Evolutionary conservation across 495 filamentous ascomycete genomes (phyloP), one percentile per base, ranked within the genome.

Genomic region (Aspergillus nanangensis): DNA sequence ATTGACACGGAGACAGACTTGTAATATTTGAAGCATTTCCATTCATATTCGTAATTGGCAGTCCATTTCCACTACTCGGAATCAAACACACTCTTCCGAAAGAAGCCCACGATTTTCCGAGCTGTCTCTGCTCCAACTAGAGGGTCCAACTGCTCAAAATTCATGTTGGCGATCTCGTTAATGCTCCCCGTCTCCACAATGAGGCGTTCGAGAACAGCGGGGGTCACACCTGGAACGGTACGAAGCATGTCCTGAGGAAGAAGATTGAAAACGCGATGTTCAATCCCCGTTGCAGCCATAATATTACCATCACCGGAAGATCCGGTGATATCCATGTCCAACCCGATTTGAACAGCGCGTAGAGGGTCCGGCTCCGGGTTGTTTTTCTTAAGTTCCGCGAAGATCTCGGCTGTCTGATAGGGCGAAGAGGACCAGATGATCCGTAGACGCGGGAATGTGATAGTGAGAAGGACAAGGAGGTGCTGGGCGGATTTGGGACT

Each of bases 331-430:
- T 79, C 81, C 5, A 76, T 69, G 44, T 89, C 87, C 2, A 97
- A 69, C 0, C 93, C 93, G 13, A 88, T 78, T 40, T 86, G 78
- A 3, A 95, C 88, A 2, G 94, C 93, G 3, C 79, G 81, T 18
- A 95, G 76, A 11, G 94, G 94, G 61, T 98, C 89, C 1, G 93
- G 94, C 67, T 98, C 93, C 3, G 83, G 72, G 50, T 87, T 82
- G 46, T 86, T 81, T 54, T 88, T 87, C 70, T 98, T 98, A 18
- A 98, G 73, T 54, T 90, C 86, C 29, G 88, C 83, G 63, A 97
- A 97, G 50, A 98, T 97, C 69, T 96, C 90, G 4, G 93, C 93
- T 1, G 94, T 97, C 63, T 98, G 92, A 60, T 95, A 96, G 0
- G 93, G 92, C 14, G 81, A 88, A 0, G 82, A 87, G 8, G 87